Evolutionary conservation across 2,329 filamentous ascomycete genomes (phyloP), one percentile per base, ranked within the genome.

Genomic region (Massarina eburnea): DNA sequence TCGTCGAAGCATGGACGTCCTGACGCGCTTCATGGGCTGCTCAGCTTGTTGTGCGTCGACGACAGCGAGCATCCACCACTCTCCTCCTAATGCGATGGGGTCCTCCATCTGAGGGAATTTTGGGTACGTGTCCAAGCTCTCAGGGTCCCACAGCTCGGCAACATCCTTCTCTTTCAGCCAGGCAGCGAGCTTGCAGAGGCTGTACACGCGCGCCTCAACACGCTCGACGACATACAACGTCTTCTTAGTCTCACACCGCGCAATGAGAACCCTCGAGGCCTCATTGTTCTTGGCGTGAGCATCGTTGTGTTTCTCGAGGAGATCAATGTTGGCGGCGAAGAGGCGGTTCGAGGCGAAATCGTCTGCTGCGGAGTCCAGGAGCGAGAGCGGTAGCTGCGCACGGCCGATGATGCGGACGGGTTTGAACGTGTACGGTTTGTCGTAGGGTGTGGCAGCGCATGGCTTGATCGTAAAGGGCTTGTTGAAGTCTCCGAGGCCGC

Each of bases 161-260:
- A 91, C 71, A 6, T 75, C 71, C 27, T 78, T 75, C 41, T 86
- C 62, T 49, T 84, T 79, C 18, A 88, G 76, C 85, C 86, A 89
- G 17, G 73, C 68, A 2, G 82, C 85, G 34, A 94, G 72, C 57
- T 80, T 84, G 66, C 85, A 91, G 20, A 89, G 64, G 9, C 81
- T 80, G 64, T 88, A 91, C 3, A 86, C 73, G 1, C 79, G 78
- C 37, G 72, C 68, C 14, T 76, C 73, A 27, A 88, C 81, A 19
- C 81, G 77, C 71, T 91, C 88, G 24, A 91, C 89, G 43, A 83
- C 82, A 88, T 91, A 96, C 2, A 97, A 67, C 0, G 85, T 81
- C 71, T 88, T 88, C 53, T 92, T 64, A 7, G 54, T 49, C 33
- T 68, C 66, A 30, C 61, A 43, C 6, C 61, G 58, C 32, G 68